These are phyloP conservation scores for Axilococcus clingmanii DNA, from an alignment of 139 green algal species.

Conservation along the genomic window DNA sequence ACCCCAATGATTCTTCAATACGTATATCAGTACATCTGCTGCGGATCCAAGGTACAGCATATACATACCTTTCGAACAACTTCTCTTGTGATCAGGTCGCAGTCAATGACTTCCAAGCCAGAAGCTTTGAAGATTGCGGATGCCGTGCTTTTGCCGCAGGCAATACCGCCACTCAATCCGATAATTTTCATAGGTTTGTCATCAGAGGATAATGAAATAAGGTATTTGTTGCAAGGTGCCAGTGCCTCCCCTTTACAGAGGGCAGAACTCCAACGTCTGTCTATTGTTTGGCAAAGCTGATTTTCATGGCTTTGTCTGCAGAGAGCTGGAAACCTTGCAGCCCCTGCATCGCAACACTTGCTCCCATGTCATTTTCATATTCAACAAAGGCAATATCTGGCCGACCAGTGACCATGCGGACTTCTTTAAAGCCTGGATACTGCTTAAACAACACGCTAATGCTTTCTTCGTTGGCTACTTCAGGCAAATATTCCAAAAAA, in stretches of 20 bases:
- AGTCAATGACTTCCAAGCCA: constrained; percentile 58
- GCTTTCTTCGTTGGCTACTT: constrained; percentile 74
- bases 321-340: constrained; percentile 94
- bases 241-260: neutral
- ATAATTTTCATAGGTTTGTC: constrained; percentile 56
- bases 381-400: constrained; percentile 96
- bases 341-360: constrained; percentile 58
- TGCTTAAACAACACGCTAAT: constrained; percentile 90
- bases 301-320: constrained; percentile 66
- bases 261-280: neutral
- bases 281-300: constrained; percentile 87
- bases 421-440: constrained; percentile 85
- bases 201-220: neutral
- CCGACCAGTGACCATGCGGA: constrained; percentile 81
- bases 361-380: constrained; percentile 73
- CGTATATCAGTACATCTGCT: neutral
- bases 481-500: constrained; percentile 90
- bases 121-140: constrained; percentile 17
- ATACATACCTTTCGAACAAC: constrained; percentile 36
- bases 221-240: neutral
- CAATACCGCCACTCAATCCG: constrained; percentile 77
- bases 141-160: constrained; percentile 66
- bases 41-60: neutral
- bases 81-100: constrained; percentile 53
- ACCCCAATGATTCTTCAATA: constrained; percentile 46